Base-by-base conservation (phyloP, 306 rosid species). In the Neltuma alba region DNA sequence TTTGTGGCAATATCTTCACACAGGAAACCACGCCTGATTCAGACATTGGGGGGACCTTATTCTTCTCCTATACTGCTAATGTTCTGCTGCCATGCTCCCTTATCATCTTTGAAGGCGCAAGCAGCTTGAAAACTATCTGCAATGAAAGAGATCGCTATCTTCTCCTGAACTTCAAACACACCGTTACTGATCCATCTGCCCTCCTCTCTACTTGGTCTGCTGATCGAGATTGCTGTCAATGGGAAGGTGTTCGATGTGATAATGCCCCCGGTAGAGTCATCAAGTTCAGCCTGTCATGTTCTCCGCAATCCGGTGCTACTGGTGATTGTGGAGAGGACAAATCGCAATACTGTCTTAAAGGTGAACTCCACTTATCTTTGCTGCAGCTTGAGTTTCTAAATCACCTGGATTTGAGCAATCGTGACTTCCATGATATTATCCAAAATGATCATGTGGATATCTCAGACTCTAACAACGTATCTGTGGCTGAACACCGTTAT, bases 291-390 rank as follows among this genome's bases (percentile, higher is more conserved):
- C 76, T 78, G 18, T 70, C 58, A 28, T 78, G 81, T 78, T 13
- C 5, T 11, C 20, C 0, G 15, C 38, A n/a, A 18, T 28, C 3
- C 20, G 0, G 0, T 54, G 33, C 1, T 66, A n/a, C n/a, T n/a
- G 20, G 0, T 1, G 54, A 28, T 36, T 8, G 13, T 11, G 12
- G 10, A 2, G 57, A 25, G 0, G 52, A 67, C 21, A 78, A 38
- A 37, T 54, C 81, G 27, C n/a, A n/a, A n/a, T 57, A 52, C 42
- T 67, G 81, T n/a, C 41, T 78, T 2, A 4, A 61, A 41, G 82
- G 82, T 70, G 61, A 31, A 57, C n/a, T 78, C 50, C 14, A 3
- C 36, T 13, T 69, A 20, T 54, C 61, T 54, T 54, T 54, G 28
- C 28, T 54, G 2, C 25, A 54, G 21, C 61, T 54, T 54, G 61